Conservation (phyloP, 306 rosid genomes). For the Castanopsis chinensis region DNA sequence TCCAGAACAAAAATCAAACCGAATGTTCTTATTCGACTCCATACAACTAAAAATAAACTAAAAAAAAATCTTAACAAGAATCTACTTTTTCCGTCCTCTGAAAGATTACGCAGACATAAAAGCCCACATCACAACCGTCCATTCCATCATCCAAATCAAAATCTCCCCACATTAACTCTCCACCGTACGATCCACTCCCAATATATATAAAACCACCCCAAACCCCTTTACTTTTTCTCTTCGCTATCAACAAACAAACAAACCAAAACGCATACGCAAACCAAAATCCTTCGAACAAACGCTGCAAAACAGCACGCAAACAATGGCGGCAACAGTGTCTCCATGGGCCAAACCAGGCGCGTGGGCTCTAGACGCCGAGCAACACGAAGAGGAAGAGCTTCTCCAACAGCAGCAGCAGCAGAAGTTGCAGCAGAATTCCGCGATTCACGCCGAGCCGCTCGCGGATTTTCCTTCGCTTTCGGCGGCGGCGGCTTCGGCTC, state of each 20-base stretch:
- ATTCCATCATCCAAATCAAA: background rate
- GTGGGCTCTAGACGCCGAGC: constrained; percentile 87
- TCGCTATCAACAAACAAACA: constrained; percentile 27
- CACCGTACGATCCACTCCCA: constrained; percentile 22
- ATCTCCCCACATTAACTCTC: background rate
- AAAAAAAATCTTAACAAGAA: no score
- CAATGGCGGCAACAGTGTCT: constrained; percentile 90
- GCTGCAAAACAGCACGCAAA: background rate
- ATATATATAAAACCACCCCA: background rate
- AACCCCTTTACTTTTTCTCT: background rate
- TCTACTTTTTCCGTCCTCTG: no score
- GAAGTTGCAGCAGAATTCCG: background rate
- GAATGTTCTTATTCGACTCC: no score
- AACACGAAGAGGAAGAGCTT: constrained; percentile 70
- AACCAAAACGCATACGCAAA: background rate
- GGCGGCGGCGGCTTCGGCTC: constrained; percentile 50
- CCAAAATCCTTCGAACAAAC: background rate
- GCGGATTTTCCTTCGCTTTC: constrained; percentile 87
- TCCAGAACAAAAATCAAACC: no score
- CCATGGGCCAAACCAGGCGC: constrained; percentile 96
- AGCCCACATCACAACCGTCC: background rate
- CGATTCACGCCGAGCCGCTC: constrained; percentile 19
- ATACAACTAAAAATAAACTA: no score
- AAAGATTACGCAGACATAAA: background rate
- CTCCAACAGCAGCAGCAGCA: constrained; percentile 33